These are phyloP conservation scores for Herpetomonas samuelpessoai DNA, from an alignment of 208 protist species.

Conservation along the genomic window DNA sequence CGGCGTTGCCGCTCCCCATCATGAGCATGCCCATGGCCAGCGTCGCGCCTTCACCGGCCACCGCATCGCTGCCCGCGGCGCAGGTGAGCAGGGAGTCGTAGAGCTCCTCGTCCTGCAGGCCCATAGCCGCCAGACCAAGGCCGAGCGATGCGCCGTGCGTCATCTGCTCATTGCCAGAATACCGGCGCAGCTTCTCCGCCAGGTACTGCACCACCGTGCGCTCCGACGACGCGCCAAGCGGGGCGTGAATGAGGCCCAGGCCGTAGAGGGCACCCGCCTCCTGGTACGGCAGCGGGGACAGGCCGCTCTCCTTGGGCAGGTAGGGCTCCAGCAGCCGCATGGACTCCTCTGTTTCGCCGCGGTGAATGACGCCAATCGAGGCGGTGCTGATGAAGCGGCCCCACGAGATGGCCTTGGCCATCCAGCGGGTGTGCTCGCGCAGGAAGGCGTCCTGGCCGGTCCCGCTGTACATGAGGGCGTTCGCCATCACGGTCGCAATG, in stretches of 20 bases:
- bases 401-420: conserved; percentile 96
- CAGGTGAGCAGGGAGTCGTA: conserved; percentile 96
- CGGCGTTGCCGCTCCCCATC: conserved; percentile 93
- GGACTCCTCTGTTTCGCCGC: conserved; percentile 90
- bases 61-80: conserved; percentile 94
- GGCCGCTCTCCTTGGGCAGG: conserved; percentile 73
- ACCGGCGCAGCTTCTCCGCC: conserved; percentile 57
- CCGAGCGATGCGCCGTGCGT: conserved; percentile 98
- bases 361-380: conserved; percentile 97
- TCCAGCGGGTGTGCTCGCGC: conserved; percentile 97
- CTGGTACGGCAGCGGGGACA: conserved; percentile 84
- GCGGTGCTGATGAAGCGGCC: conserved; percentile 97
- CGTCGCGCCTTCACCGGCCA: conserved; percentile 97
- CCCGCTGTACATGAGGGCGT: conserved; percentile 97
- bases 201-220: conserved; percentile 82
- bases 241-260: conserved; percentile 97
- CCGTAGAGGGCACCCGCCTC: conserved; percentile 98
- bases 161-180: conserved; percentile 83
- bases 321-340: conserved; percentile 92
- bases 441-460: conserved; percentile 98
- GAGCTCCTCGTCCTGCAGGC: conserved; percentile 83
- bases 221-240: conserved; percentile 86
- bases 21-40: conserved; percentile 98
- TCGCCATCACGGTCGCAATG: conserved; percentile 94
- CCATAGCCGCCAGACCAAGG: conserved; percentile 93